phyloP scores from a whole-genome alignment of 208 protist genomes.

The Trypanosoma cruzi region DNA sequence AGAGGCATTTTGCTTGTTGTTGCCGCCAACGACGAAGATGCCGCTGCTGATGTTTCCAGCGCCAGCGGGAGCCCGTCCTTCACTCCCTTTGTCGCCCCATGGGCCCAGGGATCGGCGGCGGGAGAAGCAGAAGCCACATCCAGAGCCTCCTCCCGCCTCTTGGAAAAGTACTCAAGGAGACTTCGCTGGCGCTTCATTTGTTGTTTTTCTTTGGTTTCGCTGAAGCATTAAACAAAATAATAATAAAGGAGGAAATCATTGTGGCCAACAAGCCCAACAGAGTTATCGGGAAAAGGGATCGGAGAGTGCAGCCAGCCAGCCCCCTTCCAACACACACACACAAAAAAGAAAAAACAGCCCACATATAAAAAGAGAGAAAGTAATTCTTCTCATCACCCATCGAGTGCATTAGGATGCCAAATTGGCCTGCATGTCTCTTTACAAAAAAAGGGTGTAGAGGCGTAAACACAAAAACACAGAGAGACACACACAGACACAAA shows the following conservation, averaged over 20 bases:
- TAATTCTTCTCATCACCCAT: background rate
- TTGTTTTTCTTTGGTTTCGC: background rate
- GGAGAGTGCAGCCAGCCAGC: background rate
- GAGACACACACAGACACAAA: background rate
- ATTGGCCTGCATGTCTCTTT: background rate
- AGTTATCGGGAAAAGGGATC: background rate
- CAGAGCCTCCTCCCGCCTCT: background rate
- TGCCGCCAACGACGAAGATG: constrained; percentile 47
- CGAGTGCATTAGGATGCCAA: background rate
- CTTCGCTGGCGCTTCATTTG: constrained; percentile 13
- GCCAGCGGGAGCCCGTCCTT: background rate
- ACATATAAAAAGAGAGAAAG: constrained; percentile 11
- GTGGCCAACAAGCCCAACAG: background rate
- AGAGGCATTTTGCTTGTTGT: constrained; percentile 32
- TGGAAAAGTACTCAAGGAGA: constrained; percentile 20
- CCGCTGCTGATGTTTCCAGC: too few relatives aligned
- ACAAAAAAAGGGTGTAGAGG: background rate
- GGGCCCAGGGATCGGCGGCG: constrained; percentile 24
- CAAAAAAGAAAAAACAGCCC: constrained; percentile 11
- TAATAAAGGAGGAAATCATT: background rate
- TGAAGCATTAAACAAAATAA: background rate
- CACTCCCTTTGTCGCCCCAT: constrained; percentile 22
- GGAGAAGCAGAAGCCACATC: constrained; percentile 23
- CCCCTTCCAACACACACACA: background rate
- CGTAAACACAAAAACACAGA: background rate